phyloP scores from a whole-genome alignment of 2,329 filamentous ascomycete genomes.

The Cytospora piceae region DNA sequence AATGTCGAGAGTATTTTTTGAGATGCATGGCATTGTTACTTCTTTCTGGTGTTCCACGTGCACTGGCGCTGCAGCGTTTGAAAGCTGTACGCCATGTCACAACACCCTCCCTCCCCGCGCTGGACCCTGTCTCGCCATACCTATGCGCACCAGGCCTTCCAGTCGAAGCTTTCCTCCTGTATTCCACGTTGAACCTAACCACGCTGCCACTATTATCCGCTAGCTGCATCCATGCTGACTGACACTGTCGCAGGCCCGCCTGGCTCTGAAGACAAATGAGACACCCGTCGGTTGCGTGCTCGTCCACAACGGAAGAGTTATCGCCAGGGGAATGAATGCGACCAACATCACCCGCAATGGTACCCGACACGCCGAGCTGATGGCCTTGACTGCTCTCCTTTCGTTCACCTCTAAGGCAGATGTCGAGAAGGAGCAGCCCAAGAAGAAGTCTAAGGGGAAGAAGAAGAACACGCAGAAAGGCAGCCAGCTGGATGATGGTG shows the following conservation, averaged over 20 bases:
- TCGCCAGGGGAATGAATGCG: slow-evolving; percentile 93
- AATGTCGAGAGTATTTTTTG: neutral
- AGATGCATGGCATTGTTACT: slow-evolving; percentile 12
- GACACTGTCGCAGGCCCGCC: slow-evolving; percentile 66
- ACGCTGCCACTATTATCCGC: slow-evolving; percentile 7
- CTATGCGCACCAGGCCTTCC: neutral
- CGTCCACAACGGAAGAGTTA: slow-evolving; percentile 76
- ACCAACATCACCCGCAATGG: slow-evolving; percentile 91
- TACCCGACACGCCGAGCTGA: slow-evolving; percentile 93
- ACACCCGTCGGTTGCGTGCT: slow-evolving; percentile 97
- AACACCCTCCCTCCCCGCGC: neutral
- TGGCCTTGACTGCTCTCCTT: slow-evolving; percentile 70
- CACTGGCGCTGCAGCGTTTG: slow-evolving; percentile 26
- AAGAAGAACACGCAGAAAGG: slow-evolving; percentile 27
- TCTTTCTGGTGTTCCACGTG: slow-evolving; percentile 19
- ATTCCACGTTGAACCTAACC: neutral
- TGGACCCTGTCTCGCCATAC: neutral
- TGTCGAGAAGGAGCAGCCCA: slow-evolving; percentile 37
- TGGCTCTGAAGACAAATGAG: slow-evolving; percentile 83
- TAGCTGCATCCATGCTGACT: slow-evolving; percentile 24
- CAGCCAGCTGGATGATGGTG: slow-evolving; percentile 34
- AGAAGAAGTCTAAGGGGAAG: slow-evolving; percentile 25
- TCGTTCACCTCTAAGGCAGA: slow-evolving; percentile 45
- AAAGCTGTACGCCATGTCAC: slow-evolving; percentile 33
- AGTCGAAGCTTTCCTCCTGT: neutral